Percentiles rank a stretch among this genome's conserved stretches.
These are phyloP conservation scores for Triticum turgidum DNA, from an alignment of 176 grass and related monocot genomes.

Conservation along the genomic window DNA sequence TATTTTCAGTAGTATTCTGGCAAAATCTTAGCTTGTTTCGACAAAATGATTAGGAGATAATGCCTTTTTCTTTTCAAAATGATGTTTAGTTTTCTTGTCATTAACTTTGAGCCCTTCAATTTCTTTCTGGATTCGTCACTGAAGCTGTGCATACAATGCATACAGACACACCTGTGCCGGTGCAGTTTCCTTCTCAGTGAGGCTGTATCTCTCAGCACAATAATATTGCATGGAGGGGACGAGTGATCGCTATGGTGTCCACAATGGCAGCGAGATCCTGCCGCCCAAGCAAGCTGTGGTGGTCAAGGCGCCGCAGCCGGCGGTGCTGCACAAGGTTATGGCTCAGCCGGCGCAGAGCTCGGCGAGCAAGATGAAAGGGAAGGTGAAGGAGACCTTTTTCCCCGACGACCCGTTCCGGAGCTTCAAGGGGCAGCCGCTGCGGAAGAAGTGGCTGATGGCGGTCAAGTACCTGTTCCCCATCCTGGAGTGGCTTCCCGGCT, in stretches of 20 bases:
- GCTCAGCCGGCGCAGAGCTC: slow-evolving; percentile 52
- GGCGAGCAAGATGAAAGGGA: slow-evolving; percentile 65
- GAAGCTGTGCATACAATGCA: background rate
- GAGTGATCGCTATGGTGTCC: slow-evolving; percentile 42
- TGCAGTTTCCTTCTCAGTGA: no score
- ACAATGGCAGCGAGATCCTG: slow-evolving; percentile 29
- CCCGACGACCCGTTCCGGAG: slow-evolving; percentile 85
- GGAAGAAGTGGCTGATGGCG: slow-evolving; percentile 54
- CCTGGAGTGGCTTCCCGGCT: slow-evolving; percentile 63
- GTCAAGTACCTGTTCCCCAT: slow-evolving; percentile 79
- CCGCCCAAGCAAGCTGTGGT: background rate
- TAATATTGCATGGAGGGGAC: slow-evolving; percentile 43
- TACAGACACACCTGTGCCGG: background rate
- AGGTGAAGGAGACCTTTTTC: slow-evolving; percentile 97
- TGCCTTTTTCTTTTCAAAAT: no score
- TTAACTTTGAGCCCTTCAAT: no score
- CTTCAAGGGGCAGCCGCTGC: slow-evolving; percentile 64
- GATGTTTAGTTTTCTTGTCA: no score
- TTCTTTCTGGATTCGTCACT: no score
- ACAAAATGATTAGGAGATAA: no score
- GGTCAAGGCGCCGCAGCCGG: background rate
- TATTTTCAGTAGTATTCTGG: no score
- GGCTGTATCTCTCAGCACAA: background rate
- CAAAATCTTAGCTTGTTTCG: no score
- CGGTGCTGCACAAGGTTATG: slow-evolving; percentile 63